Percentiles rank a stretch among this genome's conserved stretches.
These are phyloP conservation scores for Phaeosphaeriaceae sp. DNA, from an alignment of 2,329 filamentous ascomycete genomes.

Conservation along the genomic window DNA sequence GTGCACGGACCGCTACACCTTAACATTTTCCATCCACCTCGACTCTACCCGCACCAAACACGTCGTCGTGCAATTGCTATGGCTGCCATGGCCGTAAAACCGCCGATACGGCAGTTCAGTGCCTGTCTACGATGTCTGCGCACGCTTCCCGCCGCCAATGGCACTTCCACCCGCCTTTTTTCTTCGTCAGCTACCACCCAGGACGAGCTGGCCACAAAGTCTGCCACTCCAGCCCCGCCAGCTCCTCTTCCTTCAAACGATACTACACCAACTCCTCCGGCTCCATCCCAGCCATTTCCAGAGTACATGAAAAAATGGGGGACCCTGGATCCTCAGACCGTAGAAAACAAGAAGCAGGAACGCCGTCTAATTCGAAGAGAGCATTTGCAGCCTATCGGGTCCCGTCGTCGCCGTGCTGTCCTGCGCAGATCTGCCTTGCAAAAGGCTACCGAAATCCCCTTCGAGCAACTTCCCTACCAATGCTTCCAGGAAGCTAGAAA, in stretches of 20 bases:
- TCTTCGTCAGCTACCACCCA: constrained; percentile 53
- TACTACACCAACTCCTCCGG: constrained; percentile 15
- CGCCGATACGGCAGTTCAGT: constrained; percentile 42
- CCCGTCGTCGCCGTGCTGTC: constrained; percentile 74
- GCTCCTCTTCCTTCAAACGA: constrained; percentile 22
- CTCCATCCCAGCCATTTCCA: constrained; percentile 19
- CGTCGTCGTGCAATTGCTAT: constrained; percentile 27
- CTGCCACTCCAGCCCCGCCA: constrained; percentile 25
- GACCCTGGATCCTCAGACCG: constrained; percentile 39
- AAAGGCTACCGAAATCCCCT: constrained; percentile 72
- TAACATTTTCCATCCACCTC: constrained; percentile 28
- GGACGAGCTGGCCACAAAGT: constrained; percentile 52
- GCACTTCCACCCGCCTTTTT: constrained; percentile 51
- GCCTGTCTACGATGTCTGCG: constrained; percentile 45
- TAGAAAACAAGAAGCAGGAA: constrained; percentile 60
- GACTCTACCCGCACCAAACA: constrained; percentile 12
- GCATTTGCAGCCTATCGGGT: constrained; percentile 74
- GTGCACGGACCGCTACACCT: constrained; percentile 11
- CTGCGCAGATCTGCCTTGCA: constrained; percentile 50
- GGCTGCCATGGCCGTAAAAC: constrained; percentile 43
- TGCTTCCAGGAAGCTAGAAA: constrained; percentile 96
- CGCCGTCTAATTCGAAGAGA: constrained; percentile 71
- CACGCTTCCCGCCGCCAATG: constrained; percentile 37
- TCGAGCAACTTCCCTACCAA: constrained; percentile 94
- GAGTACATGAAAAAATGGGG: constrained; percentile 48